Evolutionary conservation across 2,329 filamentous ascomycete species (phyloP), one percentile per base, ranked within the genome.

Genomic region (Hypoxylon sp.): DNA sequence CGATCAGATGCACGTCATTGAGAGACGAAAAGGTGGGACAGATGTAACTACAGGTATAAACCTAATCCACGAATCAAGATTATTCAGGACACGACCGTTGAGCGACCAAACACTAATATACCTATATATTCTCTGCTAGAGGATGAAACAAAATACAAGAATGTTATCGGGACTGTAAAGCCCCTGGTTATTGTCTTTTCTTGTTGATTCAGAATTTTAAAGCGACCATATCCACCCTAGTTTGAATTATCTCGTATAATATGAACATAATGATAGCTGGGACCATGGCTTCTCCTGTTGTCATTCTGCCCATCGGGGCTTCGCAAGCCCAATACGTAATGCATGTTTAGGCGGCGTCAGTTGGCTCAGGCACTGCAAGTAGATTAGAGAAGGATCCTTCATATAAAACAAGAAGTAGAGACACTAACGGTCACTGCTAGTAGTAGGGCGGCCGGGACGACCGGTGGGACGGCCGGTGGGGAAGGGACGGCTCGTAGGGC

Each of bases 111-210:
- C 31, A 47, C 27, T 13, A 52, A 5, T 31, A 17, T 46, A n/a
- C n/a, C n/a, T n/a, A n/a, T 15, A 15, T 46, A 31, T 32, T 48
- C 27, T 39, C 21, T 42, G 55, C 42, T 60, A 39, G 19, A 60
- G 10, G 17, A 53, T 57, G n/a, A 21, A 65, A 57, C 27, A 55
- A 68, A 37, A 32, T 68, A 65, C 61, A 65, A 65, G 56, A 57
- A 65, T 48, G 2, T 58, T 37, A 32, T 11, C 50, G 50, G 57
- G 58, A 31, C 39, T 32, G 19, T 32, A 19, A 29, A 59, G 29
- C 39, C 39, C 57, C 58, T 52, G 46, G 19, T 19, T 5, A 37
- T 48, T 62, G 47, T n/a, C 39, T 37, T 62, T 62, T 57, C 58
- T 62, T 56, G 53, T 48, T 13, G 32, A 46, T 44, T 32, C 21